A percentile compares a stretch with the other conserved stretches of the same genome.
phyloP scores from a whole-genome alignment of 805 yeast species.

The Suhomyces faveliae region DNA sequence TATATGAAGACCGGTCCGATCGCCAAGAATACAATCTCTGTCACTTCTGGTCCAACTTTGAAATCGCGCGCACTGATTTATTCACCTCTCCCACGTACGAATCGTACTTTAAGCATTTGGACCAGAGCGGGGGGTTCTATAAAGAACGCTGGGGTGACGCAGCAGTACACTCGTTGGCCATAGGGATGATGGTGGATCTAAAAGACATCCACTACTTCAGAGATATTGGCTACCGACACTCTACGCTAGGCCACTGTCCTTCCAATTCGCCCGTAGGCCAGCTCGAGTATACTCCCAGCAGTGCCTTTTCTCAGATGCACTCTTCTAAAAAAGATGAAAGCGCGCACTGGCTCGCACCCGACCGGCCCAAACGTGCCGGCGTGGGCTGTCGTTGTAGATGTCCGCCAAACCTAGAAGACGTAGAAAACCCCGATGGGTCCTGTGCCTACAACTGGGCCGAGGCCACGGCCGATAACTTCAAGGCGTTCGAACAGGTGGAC shows the following conservation, averaged over 20 bases:
- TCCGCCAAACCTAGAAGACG: conserved; percentile 38
- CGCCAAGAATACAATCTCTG: conserved; percentile 72
- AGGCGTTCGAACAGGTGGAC: conserved; percentile 12
- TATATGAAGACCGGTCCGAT: conserved; percentile 57
- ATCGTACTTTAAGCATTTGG: conserved; percentile 66
- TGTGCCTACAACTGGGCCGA: conserved; percentile 20
- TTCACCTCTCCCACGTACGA: conserved; percentile 66
- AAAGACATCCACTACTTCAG: conserved; percentile 84
- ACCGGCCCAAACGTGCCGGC: conserved; percentile 40
- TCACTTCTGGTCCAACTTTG: conserved; percentile 93
- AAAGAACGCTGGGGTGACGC: conserved; percentile 98
- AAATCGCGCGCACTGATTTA: conserved; percentile 79
- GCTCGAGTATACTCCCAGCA: conserved; percentile 33
- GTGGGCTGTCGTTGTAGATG: conserved; percentile 89
- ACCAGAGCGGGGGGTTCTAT: conserved; percentile 77
- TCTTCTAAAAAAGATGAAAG: conserved; percentile 24
- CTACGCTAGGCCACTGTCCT: conserved; percentile 84
- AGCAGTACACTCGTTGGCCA: conserved; percentile 86
- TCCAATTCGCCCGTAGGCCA: conserved; percentile 50
- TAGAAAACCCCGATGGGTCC: conserved; percentile 17
- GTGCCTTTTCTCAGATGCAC: conserved; percentile 17
- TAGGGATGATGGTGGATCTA: conserved; percentile 68
- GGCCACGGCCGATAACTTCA: conserved; percentile 17
- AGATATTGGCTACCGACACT: conserved; percentile 87
- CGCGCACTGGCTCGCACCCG: conserved; percentile 34